Evolutionary conservation across 192 early-diverging fungal species (phyloP), one percentile per base, ranked within the genome.

Genomic region (Podila epigama): DNA sequence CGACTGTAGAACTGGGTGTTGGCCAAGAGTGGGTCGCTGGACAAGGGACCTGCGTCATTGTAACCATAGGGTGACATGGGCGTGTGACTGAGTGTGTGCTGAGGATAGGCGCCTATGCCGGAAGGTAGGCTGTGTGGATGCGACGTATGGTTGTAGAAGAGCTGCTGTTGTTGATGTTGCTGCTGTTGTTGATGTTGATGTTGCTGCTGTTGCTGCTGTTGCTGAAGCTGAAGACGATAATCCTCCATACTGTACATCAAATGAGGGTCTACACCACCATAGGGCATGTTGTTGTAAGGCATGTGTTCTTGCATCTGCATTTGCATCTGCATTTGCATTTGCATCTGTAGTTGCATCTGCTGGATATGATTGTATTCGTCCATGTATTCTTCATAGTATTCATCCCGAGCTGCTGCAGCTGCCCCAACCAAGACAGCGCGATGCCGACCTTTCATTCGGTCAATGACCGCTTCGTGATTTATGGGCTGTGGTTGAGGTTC

Each of bases 361-460:
- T 20, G 53, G 13, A 63, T 48, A 12, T 22, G 51, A n/a, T 60
- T 51, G 33, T 66, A 60, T 1, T 73, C 70, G 9, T 66, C 70
- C 62, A 60, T 55, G 51, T 55, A 73, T 13, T 73, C 70, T 28
- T 66, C 70, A 15, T 66, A 66, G 39, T 73, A 48, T n/a, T 66
- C 70, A 3, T 73, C 70, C 56, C 62, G 64, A 1, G 70, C 61
- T 9, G 61, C 58, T 13, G 63, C 70, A 28, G 48, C 56, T 10
- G 62, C 63, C 4, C 63, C 70, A 3, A 51, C 63, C 2, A 73
- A 35, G 13, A 60, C 51, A 3, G 70, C 70, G 11, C 70, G 63
- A 50, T 73, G 70, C 27, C 70, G 55, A 18, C 55, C 70, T n/a
- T 66, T 73, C 70, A 73, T 73, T 22, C 70, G 58, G 15, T 60